Evolutionary conservation across 768 basidiomycete species (phyloP), one percentile per base, ranked within the genome.

Genomic region (Boletus barrowsii): DNA sequence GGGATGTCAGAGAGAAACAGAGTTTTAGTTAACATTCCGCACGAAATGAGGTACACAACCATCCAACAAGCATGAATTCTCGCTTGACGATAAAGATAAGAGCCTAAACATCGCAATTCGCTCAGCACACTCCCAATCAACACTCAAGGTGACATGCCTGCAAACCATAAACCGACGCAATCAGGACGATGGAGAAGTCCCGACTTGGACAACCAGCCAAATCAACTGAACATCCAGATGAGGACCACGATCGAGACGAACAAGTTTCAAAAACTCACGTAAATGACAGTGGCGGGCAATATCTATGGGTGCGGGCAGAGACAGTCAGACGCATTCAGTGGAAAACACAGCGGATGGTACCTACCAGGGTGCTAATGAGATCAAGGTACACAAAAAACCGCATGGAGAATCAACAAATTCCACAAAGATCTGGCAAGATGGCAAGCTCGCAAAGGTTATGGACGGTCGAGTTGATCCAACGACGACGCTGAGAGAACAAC

Each of bases 381-480:
- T 87, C 85, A 22, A 87, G 64, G 68, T 84, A 86, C 30, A 87
- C 86, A 64, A 87, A 78, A 71, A 83, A 83, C 39, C 81, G 75
- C 86, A 87, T 86, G n/a, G 83, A 85, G 77, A 87, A 87, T 60
- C 82, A 83, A 58, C 84, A 87, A 62, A 87, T 79, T 5, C 84
- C 84, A 64, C 84, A 84, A 10, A 87, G 70, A 33, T 86, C 81
- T 10, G 82, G 81, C 20, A 87, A 66, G 67, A 83, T 76, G 29
- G 82, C 78, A 47, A 87, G 73, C 64, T 87, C 84, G 64, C 81
- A 82, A 35, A 87, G 67, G 66, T 87, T 87, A 64, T 87, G 84
- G 24, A 87, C 72, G 11, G 84, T 87, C 42, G 86, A 86, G 67
- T 87, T 87, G 71, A 87, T 87, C 84, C 86, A 87, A 46, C 85